Conservation (phyloP, 1,284 basidiomycete species). For the Anthracocystis walkeri region DNA sequence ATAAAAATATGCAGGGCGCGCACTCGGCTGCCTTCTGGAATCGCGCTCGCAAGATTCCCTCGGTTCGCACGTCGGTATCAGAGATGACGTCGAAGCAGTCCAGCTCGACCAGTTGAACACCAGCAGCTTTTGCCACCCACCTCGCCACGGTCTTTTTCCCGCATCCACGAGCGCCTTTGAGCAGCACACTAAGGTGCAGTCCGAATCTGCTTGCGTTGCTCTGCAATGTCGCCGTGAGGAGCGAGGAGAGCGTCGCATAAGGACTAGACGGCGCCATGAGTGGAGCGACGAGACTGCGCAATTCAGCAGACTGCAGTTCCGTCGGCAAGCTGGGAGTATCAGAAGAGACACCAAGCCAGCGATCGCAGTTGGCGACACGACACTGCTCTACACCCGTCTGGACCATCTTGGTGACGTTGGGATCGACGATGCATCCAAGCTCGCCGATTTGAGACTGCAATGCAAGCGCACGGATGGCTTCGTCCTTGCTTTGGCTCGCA, state of each 20-base stretch:
- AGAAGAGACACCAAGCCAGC: constrained; percentile 74
- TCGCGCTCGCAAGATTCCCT: constrained; percentile 79
- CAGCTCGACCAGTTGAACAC: constrained; percentile 85
- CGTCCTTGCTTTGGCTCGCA: constrained; percentile 30
- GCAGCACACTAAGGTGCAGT: constrained; percentile 72
- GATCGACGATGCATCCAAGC: constrained; percentile 79
- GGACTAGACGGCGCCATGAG: constrained; percentile 42
- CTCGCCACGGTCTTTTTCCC: constrained; percentile 78
- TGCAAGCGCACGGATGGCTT: constrained; percentile 28
- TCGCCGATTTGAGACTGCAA: constrained; percentile 73
- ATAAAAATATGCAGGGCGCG: constrained; percentile 85
- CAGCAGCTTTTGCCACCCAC: constrained; percentile 76
- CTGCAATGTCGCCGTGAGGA: constrained; percentile 62
- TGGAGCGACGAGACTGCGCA: constrained; percentile 28
- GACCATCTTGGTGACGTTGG: constrained; percentile 76
- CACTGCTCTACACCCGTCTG: constrained; percentile 83
- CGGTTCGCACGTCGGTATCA: constrained; percentile 83
- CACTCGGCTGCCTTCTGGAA: constrained; percentile 84
- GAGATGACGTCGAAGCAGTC: constrained; percentile 87
- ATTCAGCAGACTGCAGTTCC: constrained; percentile 6
- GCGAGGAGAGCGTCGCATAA: constrained; percentile 43
- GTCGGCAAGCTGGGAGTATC: constrained; percentile 52
- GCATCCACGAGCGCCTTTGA: constrained; percentile 80
- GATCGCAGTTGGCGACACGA: constrained; percentile 75
- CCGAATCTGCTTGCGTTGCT: constrained; percentile 53